phyloP scores from a whole-genome alignment of 257 asterid species.

The Primulina tabacum region DNA sequence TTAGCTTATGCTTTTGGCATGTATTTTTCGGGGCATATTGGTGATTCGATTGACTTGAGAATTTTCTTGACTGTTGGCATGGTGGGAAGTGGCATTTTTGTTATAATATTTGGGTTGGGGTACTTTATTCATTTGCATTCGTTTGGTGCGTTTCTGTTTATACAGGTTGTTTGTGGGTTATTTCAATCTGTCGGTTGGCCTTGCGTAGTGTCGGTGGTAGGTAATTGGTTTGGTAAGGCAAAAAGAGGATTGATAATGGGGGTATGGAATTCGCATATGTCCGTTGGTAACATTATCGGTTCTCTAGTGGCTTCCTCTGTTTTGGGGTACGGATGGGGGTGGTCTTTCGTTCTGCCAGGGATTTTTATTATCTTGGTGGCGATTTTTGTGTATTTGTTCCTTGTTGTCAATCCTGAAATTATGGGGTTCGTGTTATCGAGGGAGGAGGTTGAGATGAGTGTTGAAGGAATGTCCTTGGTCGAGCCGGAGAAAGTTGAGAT shows the following conservation, averaged over 20 bases:
- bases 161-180: constrained; percentile 81
- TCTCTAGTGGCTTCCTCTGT: constrained; percentile 84
- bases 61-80: constrained; percentile 72
- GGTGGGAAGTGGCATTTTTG: constrained; percentile 81
- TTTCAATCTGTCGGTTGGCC: constrained; percentile 97
- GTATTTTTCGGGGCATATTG: constrained; percentile 86
- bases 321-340: constrained; percentile 90
- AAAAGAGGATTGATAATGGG: constrained; percentile 93
- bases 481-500: constrained; percentile 39
- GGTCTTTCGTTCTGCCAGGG: constrained; percentile 91
- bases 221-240: constrained; percentile 86
- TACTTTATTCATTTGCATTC: constrained; percentile 76
- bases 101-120: constrained; percentile 65
- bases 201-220: constrained; percentile 88
- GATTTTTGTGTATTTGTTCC: constrained; percentile 51
- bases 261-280: constrained; percentile 82
- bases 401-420: constrained; percentile 63
- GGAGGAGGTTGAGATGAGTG: constrained; percentile 51
- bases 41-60: constrained; percentile 71
- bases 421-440: constrained; percentile 54
- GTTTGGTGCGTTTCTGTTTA: constrained; percentile 44
- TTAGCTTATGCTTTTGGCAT: constrained; percentile 74
- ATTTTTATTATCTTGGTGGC: constrained; percentile 48
- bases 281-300: constrained; percentile 83
- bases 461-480: constrained; percentile 70